phyloP scores from a whole-genome alignment of 139 green algal species.

The Chara braunii region DNA sequence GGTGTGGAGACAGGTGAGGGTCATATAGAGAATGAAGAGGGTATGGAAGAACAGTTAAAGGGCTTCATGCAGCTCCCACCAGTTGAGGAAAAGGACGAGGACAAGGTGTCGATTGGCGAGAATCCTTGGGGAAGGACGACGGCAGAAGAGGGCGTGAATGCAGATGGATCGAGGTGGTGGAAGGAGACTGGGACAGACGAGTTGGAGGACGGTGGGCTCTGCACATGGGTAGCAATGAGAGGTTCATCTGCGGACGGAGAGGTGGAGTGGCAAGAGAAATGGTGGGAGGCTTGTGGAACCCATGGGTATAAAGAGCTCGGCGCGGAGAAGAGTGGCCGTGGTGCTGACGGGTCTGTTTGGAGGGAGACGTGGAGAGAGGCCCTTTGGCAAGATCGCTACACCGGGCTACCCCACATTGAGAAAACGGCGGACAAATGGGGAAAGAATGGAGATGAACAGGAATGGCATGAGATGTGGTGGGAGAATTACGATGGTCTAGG shows the following conservation, averaged over 20 bases:
- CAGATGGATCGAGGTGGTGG: slow-evolving; percentile 36
- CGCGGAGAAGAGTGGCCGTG: slow-evolving; percentile 31
- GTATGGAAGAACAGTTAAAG: background rate
- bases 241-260: slow-evolving; percentile 27
- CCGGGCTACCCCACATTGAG: slow-evolving; percentile 30
- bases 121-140: background rate
- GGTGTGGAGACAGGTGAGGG: slow-evolving; percentile 1
- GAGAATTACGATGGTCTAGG: slow-evolving; percentile 32
- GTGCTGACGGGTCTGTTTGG: slow-evolving; percentile 25
- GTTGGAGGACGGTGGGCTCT: slow-evolving; percentile 26
- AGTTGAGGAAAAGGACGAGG: background rate
- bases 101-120: background rate
- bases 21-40: background rate
- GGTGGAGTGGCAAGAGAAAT: slow-evolving; percentile 42
- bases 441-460: slow-evolving; percentile 5
- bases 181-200: slow-evolving; percentile 26
- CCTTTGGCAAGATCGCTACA: slow-evolving; percentile 35
- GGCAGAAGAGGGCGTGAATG: slow-evolving; percentile 3
- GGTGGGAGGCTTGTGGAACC: slow-evolving; percentile 32
- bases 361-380: slow-evolving; percentile 35
- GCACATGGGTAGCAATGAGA: slow-evolving; percentile 23
- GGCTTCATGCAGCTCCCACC: background rate
- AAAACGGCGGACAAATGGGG: slow-evolving; percentile 43
- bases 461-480: slow-evolving; percentile 42
- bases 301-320: slow-evolving; percentile 39